Evolutionary conservation across 192 early-diverging fungal species (phyloP).

Genomic region (Obelidium mucronatum): DNA sequence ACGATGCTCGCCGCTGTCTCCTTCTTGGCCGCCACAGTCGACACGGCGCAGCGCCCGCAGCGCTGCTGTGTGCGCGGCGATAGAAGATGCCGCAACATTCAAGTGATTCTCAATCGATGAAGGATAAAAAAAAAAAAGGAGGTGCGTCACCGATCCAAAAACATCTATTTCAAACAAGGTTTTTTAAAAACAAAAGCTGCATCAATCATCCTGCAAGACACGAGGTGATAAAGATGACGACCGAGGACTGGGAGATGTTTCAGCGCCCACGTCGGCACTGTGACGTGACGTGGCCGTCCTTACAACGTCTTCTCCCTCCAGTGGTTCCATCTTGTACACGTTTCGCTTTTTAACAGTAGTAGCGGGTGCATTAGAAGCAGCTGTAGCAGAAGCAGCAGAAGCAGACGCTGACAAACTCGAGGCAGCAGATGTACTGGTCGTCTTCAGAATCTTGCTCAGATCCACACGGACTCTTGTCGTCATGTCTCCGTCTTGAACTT

Average conservation of each 20-base stretch:
- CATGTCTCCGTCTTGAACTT: constrained; percentile 14
- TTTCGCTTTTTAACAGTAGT: not conserved
- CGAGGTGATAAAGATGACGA: not conserved
- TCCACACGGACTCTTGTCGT: constrained; percentile 12
- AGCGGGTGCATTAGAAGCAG: not conserved
- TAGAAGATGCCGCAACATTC: not conserved
- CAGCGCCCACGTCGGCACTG: not conserved
- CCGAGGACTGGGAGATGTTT: not conserved
- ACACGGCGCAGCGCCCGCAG: not conserved
- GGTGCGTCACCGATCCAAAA: too few relatives aligned
- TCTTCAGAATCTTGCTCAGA: constrained; percentile 28
- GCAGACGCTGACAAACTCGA: not conserved
- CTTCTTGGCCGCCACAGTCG: not conserved
- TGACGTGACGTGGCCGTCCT: not conserved
- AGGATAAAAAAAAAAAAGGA: not conserved
- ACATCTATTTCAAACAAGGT: too few relatives aligned
- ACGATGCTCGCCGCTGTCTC: not conserved
- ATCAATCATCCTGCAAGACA: too few relatives aligned
- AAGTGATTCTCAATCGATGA: not conserved
- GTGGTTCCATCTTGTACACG: constrained; percentile 14
- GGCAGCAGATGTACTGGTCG: constrained; percentile 13
- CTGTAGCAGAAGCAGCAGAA: not conserved
- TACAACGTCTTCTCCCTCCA: constrained; percentile 18
- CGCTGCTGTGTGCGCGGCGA: too few relatives aligned
- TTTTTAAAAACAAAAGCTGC: too few relatives aligned